phyloP scores from a whole-genome alignment of 1,284 basidiomycete species.

The Cutaneotrichosporon spelunceum region DNA sequence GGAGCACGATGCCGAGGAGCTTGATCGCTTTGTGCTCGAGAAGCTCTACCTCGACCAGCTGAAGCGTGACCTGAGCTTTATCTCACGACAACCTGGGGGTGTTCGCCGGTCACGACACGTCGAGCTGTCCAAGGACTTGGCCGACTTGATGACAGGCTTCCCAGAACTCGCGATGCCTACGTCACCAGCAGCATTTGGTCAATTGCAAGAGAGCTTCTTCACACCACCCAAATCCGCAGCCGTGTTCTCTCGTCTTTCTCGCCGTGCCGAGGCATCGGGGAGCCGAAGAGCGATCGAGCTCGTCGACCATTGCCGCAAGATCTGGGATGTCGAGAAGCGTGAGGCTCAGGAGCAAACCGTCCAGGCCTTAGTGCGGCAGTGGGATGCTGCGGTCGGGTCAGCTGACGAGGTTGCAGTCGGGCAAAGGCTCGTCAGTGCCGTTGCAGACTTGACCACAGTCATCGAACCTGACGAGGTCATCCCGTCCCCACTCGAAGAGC shows the following conservation, averaged over 20 bases:
- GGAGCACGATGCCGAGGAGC: conserved; percentile 36
- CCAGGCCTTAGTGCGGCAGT: conserved; percentile 31
- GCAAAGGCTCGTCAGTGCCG: conserved; percentile 19
- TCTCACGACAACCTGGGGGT: conserved; percentile 20
- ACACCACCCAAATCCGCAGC: conserved; percentile 34
- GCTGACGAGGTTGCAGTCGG: conserved; percentile 28
- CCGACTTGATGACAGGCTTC: conserved; percentile 27
- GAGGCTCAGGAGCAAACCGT: conserved; percentile 41
- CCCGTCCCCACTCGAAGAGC: conserved; percentile 26
- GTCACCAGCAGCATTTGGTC: conserved; percentile 9
- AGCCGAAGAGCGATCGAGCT: conserved; percentile 33
- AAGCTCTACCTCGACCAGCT: conserved; percentile 47
- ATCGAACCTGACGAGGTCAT: conserved; percentile 23
- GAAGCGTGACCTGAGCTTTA: conserved; percentile 31
- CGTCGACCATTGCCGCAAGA: conserved; percentile 41
- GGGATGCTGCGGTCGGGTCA: conserved; percentile 35
- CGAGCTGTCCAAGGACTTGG: conserved; percentile 26
- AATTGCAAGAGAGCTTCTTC: conserved; percentile 28
- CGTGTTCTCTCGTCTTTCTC: conserved; percentile 33
- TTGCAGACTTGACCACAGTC: conserved; percentile 28
- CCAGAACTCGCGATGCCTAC: conserved; percentile 34
- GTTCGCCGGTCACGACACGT: conserved; percentile 30
- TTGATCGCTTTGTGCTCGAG: conserved; percentile 34
- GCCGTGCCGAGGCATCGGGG: conserved; percentile 26
- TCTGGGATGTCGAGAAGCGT: conserved; percentile 43